These are phyloP conservation scores for Populus tomentosa DNA, from an alignment of 441 rosid species.

Conservation along the genomic window DNA sequence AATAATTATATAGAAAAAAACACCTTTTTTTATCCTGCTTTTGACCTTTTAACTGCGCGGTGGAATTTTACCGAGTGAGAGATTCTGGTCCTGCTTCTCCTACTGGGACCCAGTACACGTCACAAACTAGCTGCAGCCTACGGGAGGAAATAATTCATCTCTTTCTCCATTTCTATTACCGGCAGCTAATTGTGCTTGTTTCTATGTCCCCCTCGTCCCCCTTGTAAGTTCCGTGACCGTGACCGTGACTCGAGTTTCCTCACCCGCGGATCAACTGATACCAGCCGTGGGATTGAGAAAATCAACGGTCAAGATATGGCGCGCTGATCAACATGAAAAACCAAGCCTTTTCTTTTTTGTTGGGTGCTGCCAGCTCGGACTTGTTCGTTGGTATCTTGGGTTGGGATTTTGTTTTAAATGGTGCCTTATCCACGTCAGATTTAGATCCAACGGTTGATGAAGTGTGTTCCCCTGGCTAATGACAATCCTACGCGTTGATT, in stretches of 20 bases:
- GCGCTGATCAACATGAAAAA: slow-evolving; percentile 21
- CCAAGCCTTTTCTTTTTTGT: slow-evolving; percentile 24
- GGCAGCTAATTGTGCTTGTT: slow-evolving; percentile 3
- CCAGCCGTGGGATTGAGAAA: slow-evolving; percentile 23
- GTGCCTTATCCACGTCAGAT: slow-evolving; percentile 38
- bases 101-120: slow-evolving; percentile 42
- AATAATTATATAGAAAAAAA: too few relatives aligned
- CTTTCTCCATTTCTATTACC: slow-evolving; percentile 27
- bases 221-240: slow-evolving; percentile 86
- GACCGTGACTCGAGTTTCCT: slow-evolving; percentile 37
- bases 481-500: slow-evolving; percentile 12
- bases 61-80: slow-evolving; percentile 33
- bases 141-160: slow-evolving; percentile 36
- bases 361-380: slow-evolving; percentile 61
- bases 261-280: slow-evolving; percentile 12
- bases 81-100: background rate
- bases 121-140: slow-evolving; percentile 42
- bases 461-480: background rate
- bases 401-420: slow-evolving; percentile 7
- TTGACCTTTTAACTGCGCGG: slow-evolving; percentile 23
- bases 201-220: slow-evolving; percentile 49
- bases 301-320: slow-evolving; percentile 33
- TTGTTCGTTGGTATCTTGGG: slow-evolving; percentile 28
- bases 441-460: slow-evolving; percentile 36
- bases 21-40: background rate